Percentiles rank a stretch among this genome's conserved stretches.
Conservation (phyloP, 1,284 basidiomycete species). For the Ganoderma multipileum region DNA sequence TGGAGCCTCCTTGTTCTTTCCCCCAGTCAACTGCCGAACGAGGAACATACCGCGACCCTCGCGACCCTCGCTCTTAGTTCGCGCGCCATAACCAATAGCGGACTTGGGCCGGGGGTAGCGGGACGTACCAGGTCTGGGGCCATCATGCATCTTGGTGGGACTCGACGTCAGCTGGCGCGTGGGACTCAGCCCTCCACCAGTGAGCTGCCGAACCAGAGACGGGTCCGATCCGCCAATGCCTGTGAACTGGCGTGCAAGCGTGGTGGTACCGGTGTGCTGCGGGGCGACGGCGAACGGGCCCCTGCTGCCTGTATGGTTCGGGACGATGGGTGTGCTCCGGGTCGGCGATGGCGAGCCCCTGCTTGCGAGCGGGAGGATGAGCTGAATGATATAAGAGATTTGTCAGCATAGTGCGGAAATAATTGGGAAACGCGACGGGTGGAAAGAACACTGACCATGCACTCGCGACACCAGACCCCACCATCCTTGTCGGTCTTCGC, state of each 20-base stretch:
- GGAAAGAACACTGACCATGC: slow-evolving; percentile 66
- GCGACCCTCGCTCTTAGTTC: slow-evolving; percentile 38
- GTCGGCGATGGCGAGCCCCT: slow-evolving; percentile 59
- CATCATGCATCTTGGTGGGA: slow-evolving; percentile 44
- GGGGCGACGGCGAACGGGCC: slow-evolving; percentile 46
- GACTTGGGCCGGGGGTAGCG: slow-evolving; percentile 44
- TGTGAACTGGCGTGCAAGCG: slow-evolving; percentile 77
- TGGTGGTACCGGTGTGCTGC: slow-evolving; percentile 73
- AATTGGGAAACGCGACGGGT: slow-evolving; percentile 6
- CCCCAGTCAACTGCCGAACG: slow-evolving; percentile 71
- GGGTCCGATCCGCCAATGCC: slow-evolving; percentile 57
- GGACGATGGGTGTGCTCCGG: slow-evolving; percentile 49
- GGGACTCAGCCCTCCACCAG: slow-evolving; percentile 70
- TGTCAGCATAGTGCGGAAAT: background rate
- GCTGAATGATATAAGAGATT: slow-evolving; percentile 43
- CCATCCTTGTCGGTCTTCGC: slow-evolving; percentile 78
- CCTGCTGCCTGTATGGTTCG: slow-evolving; percentile 53
- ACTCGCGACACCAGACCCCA: slow-evolving; percentile 83
- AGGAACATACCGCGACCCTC: slow-evolving; percentile 52
- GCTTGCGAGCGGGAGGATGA: slow-evolving; percentile 58
- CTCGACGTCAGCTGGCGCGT: slow-evolving; percentile 54
- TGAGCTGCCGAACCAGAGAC: slow-evolving; percentile 63
- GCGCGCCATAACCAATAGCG: slow-evolving; percentile 42
- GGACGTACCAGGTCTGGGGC: slow-evolving; percentile 36
- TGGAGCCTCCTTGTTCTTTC: slow-evolving; percentile 31